phyloP scores from a whole-genome alignment of 768 basidiomycete species.

The Russula sp. region DNA sequence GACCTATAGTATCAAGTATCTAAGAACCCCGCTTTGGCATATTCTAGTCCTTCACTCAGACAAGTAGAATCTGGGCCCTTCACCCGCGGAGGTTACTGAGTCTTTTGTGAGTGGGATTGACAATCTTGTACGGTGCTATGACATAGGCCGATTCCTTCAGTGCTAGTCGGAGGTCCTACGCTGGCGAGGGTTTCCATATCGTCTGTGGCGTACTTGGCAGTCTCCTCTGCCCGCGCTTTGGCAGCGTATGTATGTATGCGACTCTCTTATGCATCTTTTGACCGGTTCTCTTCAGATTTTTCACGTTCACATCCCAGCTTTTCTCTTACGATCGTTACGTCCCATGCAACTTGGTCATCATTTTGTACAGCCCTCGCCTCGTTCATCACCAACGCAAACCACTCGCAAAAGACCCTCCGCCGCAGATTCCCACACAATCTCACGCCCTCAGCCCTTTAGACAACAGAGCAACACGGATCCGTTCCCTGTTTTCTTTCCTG shows the following conservation, averaged over 20 bases:
- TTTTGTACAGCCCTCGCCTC: conserved; percentile 32
- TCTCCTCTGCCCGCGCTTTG: background rate
- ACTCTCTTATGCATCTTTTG: conserved; percentile 3
- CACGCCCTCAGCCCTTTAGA: conserved; percentile 5
- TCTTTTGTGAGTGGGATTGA: background rate
- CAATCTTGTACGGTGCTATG: background rate
- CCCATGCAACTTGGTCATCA: conserved; percentile 56
- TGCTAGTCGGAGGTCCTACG: background rate
- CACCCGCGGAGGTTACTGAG: background rate
- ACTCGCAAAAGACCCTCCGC: conserved; percentile 49
- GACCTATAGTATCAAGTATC: background rate
- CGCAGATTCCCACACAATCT: conserved; percentile 39
- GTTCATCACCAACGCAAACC: conserved; percentile 31
- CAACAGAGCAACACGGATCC: conserved; percentile 7
- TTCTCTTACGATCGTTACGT: conserved; percentile 46
- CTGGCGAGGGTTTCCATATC: background rate
- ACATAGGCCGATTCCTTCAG: background rate
- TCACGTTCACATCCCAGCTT: conserved; percentile 50
- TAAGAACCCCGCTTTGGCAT: background rate
- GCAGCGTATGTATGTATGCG: conserved; percentile 1
- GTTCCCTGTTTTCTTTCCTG: background rate
- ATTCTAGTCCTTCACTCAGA: background rate
- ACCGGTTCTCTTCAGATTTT: conserved; percentile 8
- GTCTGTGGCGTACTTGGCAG: background rate
- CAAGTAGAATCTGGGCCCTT: too few species aligned